These are phyloP conservation scores for Aspergillus pseudoviridinutans DNA, from an alignment of 2,329 filamentous ascomycete genomes.

Conservation along the genomic window DNA sequence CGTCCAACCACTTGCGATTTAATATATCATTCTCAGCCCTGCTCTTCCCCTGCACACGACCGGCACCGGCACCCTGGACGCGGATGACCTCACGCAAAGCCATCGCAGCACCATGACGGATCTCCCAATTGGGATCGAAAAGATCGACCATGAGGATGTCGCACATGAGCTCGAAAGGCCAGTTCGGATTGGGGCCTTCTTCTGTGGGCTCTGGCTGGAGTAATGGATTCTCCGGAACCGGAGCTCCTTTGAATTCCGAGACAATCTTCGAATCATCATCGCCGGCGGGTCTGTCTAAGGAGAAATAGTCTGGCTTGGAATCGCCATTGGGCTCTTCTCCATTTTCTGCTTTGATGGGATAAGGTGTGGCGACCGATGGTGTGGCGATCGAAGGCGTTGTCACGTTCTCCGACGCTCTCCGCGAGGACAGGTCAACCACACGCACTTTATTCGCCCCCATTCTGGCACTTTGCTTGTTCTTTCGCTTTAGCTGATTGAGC, in stretches of 20 bases:
- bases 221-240: conserved; percentile 77
- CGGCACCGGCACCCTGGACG: conserved; percentile 86
- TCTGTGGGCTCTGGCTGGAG: conserved; percentile 73
- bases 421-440: conserved; percentile 78
- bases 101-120: conserved; percentile 93
- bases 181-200: conserved; percentile 65
- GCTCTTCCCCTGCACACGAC: conserved; percentile 67
- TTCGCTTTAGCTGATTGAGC: conserved; percentile 89
- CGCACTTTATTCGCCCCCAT: conserved; percentile 85
- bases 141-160: conserved; percentile 92
- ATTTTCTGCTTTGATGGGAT: conserved; percentile 58
- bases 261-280: conserved; percentile 92
- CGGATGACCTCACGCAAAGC: conserved; percentile 86
- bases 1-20: conserved; percentile 86
- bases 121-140: conserved; percentile 92
- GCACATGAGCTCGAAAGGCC: conserved; percentile 91
- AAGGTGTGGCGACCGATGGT: conserved; percentile 51
- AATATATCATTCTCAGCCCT: conserved; percentile 70
- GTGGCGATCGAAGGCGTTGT: conserved; percentile 55
- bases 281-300: conserved; percentile 70
- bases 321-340: conserved; percentile 57
- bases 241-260: conserved; percentile 87
- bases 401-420: conserved; percentile 61
- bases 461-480: conserved; percentile 85
- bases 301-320: conserved; percentile 80